phyloP scores from a whole-genome alignment of 2,329 filamentous ascomycete genomes.

The Sporothrix dimorphospora region DNA sequence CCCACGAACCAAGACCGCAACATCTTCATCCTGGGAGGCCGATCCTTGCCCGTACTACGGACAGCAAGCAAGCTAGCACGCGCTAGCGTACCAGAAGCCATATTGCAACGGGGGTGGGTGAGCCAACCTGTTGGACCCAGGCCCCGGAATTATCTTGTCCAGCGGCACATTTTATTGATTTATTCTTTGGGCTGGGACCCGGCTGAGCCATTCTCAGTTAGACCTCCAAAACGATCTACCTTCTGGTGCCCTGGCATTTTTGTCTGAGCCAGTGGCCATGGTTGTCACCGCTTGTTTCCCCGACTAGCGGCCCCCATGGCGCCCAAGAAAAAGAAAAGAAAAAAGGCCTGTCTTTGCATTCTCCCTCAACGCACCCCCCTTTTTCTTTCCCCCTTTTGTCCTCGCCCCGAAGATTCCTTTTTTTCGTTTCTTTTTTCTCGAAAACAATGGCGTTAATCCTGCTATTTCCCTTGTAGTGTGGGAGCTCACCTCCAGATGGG shows the following conservation, averaged over 20 bases:
- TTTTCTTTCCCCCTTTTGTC: conserved; percentile 19
- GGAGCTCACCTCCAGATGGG: conserved; percentile 28
- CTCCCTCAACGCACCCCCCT: conserved; percentile 21
- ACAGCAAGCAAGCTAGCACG: conserved; percentile 12
- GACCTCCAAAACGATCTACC: conserved; percentile 27
- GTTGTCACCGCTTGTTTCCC: conserved; percentile 34
- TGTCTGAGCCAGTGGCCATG: conserved; percentile 20
- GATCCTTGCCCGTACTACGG: not conserved
- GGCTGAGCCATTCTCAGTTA: conserved; percentile 27
- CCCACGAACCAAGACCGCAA: conserved; percentile 1
- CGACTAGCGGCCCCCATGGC: conserved; percentile 23
- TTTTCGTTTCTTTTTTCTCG: not conserved
- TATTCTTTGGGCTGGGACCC: conserved; percentile 24
- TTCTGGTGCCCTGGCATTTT: conserved; percentile 27
- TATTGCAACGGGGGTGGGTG: conserved; percentile 27
- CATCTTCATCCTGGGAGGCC: not conserved
- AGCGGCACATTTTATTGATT: conserved; percentile 26
- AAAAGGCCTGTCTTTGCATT: conserved; percentile 16
- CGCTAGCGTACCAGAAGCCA: conserved; percentile 27
- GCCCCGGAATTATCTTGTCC: conserved; percentile 25
- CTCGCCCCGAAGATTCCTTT: conserved; percentile 4
- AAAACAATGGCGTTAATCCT: conserved; percentile 3
- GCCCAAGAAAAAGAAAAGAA: conserved; percentile 27
- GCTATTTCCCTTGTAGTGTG: conserved; percentile 24
- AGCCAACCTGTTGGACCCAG: conserved; percentile 33